Evolutionary conservation across 257 asterid genomes (phyloP).

Genomic region (Forsythia suspensa): DNA sequence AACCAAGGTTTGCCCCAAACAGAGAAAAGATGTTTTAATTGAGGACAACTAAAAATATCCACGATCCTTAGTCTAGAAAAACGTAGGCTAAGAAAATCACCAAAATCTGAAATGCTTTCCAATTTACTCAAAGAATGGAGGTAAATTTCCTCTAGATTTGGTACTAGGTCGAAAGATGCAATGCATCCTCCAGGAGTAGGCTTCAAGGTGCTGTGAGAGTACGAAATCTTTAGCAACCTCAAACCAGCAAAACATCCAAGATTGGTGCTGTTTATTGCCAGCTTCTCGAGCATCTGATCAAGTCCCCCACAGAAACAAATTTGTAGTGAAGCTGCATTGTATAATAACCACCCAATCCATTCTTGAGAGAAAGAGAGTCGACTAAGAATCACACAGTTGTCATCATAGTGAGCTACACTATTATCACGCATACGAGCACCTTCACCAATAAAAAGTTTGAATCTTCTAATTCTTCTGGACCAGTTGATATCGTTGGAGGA

Average conservation of each 20-base stretch:
- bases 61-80: constrained; percentile 11
- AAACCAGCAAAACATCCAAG: constrained; percentile 16
- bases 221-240: not conserved
- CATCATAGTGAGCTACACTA: not conserved
- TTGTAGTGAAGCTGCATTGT: not conserved
- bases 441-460: not conserved
- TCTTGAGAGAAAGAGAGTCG: constrained; percentile 9
- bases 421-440: rapidly evolving
- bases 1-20: not conserved
- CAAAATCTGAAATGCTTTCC: constrained; percentile 8
- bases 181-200: not conserved
- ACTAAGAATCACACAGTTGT: not conserved
- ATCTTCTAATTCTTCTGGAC: not conserved
- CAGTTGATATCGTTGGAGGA: not conserved
- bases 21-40: constrained; percentile 10
- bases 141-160: constrained; percentile 17
- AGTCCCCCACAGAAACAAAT: not conserved
- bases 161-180: constrained; percentile 5
- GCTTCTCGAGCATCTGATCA: not conserved
- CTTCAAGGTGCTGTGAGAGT: constrained; percentile 1
- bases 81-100: constrained; percentile 8
- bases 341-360: constrained; percentile 13
- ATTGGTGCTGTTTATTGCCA: not conserved
- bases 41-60: not conserved
- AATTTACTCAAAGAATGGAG: not conserved